phyloP scores from a whole-genome alignment of 768 basidiomycete genomes.

The Trametopsis cervina region DNA sequence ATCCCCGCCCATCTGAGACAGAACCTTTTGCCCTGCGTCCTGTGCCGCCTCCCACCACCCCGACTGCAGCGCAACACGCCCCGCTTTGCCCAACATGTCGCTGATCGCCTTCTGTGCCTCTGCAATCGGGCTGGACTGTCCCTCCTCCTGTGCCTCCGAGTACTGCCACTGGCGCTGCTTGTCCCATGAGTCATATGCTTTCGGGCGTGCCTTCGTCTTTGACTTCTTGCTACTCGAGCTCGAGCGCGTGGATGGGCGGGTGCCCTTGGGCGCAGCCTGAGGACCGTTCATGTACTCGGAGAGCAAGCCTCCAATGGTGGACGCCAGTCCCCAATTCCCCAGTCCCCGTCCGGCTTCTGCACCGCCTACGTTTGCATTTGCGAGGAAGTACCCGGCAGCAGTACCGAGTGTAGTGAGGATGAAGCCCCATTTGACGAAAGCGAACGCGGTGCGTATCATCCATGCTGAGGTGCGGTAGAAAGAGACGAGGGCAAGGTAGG shows the following conservation, averaged over 20 bases:
- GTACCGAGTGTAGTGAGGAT: slow-evolving; percentile 50
- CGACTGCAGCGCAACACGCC: slow-evolving; percentile 24
- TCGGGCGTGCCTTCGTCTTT: slow-evolving; percentile 27
- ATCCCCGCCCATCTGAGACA: slow-evolving; percentile 21
- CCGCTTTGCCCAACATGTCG: slow-evolving; percentile 32
- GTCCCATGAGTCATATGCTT: slow-evolving; percentile 64
- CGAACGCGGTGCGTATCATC: slow-evolving; percentile 59
- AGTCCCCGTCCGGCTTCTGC: background rate
- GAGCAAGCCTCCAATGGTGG: slow-evolving; percentile 24
- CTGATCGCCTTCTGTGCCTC: slow-evolving; percentile 42
- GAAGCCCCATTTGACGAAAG: slow-evolving; percentile 73
- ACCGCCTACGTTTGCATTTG: slow-evolving; percentile 21
- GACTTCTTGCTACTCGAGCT: slow-evolving; percentile 12
- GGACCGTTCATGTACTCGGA: slow-evolving; percentile 6
- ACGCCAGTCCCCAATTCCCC: slow-evolving; percentile 29
- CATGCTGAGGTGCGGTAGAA: slow-evolving; percentile 75
- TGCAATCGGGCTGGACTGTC: slow-evolving; percentile 18
- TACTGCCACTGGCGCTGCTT: slow-evolving; percentile 56
- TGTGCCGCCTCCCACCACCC: slow-evolving; percentile 35
- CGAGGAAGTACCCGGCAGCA: slow-evolving; percentile 45
- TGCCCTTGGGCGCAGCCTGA: slow-evolving; percentile 9
- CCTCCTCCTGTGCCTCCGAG: slow-evolving; percentile 13
- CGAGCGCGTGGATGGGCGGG: slow-evolving; percentile 17
- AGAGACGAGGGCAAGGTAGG: slow-evolving; percentile 72
- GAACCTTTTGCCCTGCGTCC: too few relatives aligned